These are phyloP conservation scores for Zygotorulaspora sp. DNA, from an alignment of 805 yeast genomes.

Conservation along the genomic window DNA sequence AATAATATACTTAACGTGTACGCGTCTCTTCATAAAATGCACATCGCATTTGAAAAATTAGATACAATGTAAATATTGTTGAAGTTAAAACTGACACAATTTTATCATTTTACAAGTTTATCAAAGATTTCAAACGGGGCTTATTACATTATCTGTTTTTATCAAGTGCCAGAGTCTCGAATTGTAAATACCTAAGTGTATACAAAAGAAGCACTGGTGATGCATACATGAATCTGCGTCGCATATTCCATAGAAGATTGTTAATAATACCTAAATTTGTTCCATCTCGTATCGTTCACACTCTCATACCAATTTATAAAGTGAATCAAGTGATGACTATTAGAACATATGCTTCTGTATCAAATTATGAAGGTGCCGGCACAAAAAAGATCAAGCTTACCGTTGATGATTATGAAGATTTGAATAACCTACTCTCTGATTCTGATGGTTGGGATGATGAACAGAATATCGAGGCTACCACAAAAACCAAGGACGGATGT, in stretches of 20 bases:
- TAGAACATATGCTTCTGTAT: slow-evolving; percentile 3
- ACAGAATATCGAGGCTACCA: not conserved
- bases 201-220: slow-evolving; percentile 2
- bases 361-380: slow-evolving; percentile 1
- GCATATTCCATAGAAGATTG: slow-evolving; percentile 1
- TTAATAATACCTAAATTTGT: not conserved
- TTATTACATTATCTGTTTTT: not conserved
- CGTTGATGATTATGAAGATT: slow-evolving; percentile 14
- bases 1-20: not conserved
- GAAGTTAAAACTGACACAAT: no score
- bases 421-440: slow-evolving; percentile 23
- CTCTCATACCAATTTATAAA: no score
- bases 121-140: no score
- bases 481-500: not conserved
- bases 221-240: slow-evolving; percentile 11
- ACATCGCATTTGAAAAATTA: no score
- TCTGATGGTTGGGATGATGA: slow-evolving; percentile 29
- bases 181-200: no score
- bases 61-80: no score
- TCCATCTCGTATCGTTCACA: not conserved
- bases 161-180: no score
- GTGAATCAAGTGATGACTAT: slow-evolving; percentile 14
- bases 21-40: no score
- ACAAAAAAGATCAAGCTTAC: slow-evolving; percentile 4
- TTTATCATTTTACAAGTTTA: no score